A percentile compares a stretch with the other conserved stretches of the same genome.
Evolutionary conservation across 306 rosid species (phyloP).

Genomic region (Senna siamea): DNA sequence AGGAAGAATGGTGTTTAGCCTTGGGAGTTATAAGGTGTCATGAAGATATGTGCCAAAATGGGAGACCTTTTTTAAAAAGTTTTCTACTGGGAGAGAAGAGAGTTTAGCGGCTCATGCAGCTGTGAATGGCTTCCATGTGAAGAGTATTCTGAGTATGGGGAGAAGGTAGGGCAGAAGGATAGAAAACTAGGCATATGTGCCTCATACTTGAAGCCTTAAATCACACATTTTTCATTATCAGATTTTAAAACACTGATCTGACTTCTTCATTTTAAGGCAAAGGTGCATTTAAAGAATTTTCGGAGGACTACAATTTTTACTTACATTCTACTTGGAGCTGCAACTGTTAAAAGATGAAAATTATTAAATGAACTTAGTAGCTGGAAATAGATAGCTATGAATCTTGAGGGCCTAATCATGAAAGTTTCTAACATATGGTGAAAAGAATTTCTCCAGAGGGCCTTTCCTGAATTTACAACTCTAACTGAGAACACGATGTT

Average conservation of each 20-base stretch:
- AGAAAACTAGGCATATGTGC: neutral
- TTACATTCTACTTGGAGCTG: neutral
- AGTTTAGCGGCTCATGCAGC: neutral
- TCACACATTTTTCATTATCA: neutral
- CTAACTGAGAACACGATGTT: neutral
- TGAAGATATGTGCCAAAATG: neutral
- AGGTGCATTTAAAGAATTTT: neutral
- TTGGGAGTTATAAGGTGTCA: neutral
- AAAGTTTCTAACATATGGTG: neutral
- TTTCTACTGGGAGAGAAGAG: neutral
- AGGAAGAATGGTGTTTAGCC: neutral
- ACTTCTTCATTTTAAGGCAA: neutral
- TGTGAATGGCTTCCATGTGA: neutral
- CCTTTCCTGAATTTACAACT: neutral
- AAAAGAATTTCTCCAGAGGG: neutral
- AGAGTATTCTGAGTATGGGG: neutral
- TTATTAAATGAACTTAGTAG: slow-evolving; percentile 1
- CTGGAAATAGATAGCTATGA: neutral
- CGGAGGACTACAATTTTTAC: neutral
- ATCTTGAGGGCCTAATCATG: neutral
- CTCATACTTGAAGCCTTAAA: neutral
- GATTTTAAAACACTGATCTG: neutral
- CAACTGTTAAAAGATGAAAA: neutral
- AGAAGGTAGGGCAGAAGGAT: neutral
- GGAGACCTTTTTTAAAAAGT: neutral